Percentiles rank a stretch among this genome's conserved stretches.
These are phyloP conservation scores for Boletus speciosus DNA, from an alignment of 768 basidiomycete genomes.

Conservation along the genomic window DNA sequence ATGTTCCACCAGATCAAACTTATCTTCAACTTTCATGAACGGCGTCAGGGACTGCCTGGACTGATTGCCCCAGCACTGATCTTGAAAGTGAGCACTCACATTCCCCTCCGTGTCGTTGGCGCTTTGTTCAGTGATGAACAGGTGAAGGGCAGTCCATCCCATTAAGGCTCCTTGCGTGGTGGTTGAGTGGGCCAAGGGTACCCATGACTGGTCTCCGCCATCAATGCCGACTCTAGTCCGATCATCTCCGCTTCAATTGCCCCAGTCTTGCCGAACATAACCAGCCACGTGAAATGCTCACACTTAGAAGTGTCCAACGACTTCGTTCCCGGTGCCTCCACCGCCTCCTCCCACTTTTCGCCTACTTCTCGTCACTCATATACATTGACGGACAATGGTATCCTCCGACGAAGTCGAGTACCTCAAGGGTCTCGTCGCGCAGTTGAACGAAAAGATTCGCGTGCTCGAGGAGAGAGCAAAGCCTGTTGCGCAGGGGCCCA, in stretches of 20 bases:
- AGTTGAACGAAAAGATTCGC: constrained; percentile 88
- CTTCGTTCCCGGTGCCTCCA: background rate
- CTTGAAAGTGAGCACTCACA: background rate
- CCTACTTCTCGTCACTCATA: background rate
- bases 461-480: constrained; percentile 71
- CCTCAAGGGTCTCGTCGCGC: constrained; percentile 86
- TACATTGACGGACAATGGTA: constrained; percentile 44
- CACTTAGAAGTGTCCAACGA: constrained; percentile 1
- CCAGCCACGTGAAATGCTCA: background rate
- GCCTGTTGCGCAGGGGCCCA: constrained; percentile 36
- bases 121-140: background rate
- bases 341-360: background rate
- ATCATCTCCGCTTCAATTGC: constrained; percentile 24
- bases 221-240: constrained; percentile 8
- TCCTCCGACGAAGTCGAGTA: constrained; percentile 83
- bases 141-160: background rate
- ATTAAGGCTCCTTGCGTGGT: background rate
- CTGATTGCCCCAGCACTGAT: background rate
- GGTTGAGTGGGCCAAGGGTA: background rate
- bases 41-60: background rate
- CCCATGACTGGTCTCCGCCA: background rate
- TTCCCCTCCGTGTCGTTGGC: background rate
- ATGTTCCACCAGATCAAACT: background rate
- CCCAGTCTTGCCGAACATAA: constrained; percentile 5
- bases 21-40: background rate